phyloP scores from a whole-genome alignment of 192 early-diverging fungal species.

The Diversispora eburnea region DNA sequence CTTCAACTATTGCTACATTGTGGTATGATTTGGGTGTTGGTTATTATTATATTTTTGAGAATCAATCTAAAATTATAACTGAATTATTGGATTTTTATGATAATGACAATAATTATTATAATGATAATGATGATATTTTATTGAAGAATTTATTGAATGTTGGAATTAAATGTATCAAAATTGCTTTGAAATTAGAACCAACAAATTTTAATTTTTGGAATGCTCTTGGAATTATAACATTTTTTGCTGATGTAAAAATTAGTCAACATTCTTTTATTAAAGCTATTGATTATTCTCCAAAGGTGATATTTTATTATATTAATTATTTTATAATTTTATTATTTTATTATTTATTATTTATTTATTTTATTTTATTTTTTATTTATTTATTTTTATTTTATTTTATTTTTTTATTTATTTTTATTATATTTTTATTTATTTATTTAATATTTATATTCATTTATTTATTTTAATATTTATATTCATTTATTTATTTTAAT shows the following conservation, averaged over 20 bases:
- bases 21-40: slow-evolving; percentile 54
- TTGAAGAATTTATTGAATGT: slow-evolving; percentile 28
- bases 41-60: slow-evolving; percentile 43
- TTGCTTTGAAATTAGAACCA: slow-evolving; percentile 63
- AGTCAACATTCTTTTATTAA: slow-evolving; percentile 85
- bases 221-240: slow-evolving; percentile 63
- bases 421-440: background rate
- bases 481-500: too few relatives aligned
- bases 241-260: slow-evolving; percentile 45
- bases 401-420: background rate
- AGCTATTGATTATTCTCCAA: slow-evolving; percentile 64
- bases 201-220: slow-evolving; percentile 61
- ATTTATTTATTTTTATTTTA: too few relatives aligned
- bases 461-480: background rate
- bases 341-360: too few relatives aligned
- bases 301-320: slow-evolving; percentile 42
- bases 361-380: too few relatives aligned
- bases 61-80: slow-evolving; percentile 25
- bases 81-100: too few relatives aligned
- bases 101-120: too few relatives aligned
- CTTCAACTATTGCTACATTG: slow-evolving; percentile 36
- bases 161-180: slow-evolving; percentile 48
- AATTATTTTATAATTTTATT: too few relatives aligned
- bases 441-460: background rate
- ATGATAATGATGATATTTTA: background rate